A percentile compares a stretch with the other conserved stretches of the same genome.
These are phyloP conservation scores for Pneumocystis carinii DNA, from an alignment of 1,139 yeast genomes.

Conservation along the genomic window DNA sequence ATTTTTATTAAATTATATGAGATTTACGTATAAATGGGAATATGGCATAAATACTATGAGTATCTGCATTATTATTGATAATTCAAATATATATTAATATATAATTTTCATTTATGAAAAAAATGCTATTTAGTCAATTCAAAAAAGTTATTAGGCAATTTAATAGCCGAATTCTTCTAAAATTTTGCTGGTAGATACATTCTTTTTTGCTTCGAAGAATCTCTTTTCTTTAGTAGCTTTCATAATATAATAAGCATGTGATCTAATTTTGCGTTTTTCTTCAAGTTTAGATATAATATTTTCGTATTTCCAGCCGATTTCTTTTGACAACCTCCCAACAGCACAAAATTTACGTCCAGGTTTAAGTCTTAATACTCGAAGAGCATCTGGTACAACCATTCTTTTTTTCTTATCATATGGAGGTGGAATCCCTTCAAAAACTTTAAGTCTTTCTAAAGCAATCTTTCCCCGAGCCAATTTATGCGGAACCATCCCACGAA, in stretches of 20 bases:
- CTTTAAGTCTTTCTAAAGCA: conserved; percentile 98
- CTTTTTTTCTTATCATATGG: conserved; percentile 99
- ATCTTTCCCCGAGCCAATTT: conserved; percentile 99
- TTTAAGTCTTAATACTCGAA: conserved; percentile 97
- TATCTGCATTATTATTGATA: not conserved
- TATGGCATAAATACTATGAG: not conserved
- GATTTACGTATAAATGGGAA: not conserved
- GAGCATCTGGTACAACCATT: conserved; percentile 99
- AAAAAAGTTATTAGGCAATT: not conserved
- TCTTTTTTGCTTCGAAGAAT: conserved; percentile 69
- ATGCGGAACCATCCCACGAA: conserved; percentile 99
- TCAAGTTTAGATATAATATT: conserved; percentile 93
- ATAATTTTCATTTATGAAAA: not conserved
- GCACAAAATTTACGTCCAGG: conserved; percentile 99
- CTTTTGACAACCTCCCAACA: conserved; percentile 84
- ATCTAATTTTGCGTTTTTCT: conserved; percentile 98
- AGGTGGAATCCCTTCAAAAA: conserved; percentile 98
- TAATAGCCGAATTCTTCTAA: not conserved
- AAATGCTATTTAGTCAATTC: not conserved
- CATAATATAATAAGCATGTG: conserved; percentile 98
- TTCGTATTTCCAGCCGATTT: conserved; percentile 99
- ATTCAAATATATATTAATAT: not conserved
- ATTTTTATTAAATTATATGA: not conserved
- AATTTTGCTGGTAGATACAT: conserved; percentile 27
- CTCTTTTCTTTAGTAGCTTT: conserved; percentile 93